These are phyloP conservation scores for Trichoderma lentiforme DNA, from an alignment of 2,329 filamentous ascomycete species.

Conservation along the genomic window DNA sequence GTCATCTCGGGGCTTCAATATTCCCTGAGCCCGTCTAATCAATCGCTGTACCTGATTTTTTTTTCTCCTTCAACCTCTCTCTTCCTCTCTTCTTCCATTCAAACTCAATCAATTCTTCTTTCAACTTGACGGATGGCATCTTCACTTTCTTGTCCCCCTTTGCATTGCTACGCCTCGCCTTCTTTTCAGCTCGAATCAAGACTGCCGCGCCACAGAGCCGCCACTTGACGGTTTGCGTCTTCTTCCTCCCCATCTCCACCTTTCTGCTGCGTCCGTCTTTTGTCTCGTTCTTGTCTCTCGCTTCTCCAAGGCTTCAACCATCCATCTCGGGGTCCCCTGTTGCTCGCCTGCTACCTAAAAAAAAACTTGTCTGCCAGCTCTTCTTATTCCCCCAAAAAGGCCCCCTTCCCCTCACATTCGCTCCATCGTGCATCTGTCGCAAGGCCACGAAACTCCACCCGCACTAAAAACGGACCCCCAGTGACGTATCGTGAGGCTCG, in stretches of 20 bases:
- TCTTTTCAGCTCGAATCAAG: background rate
- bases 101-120: background rate
- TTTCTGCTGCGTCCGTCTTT: constrained; percentile 4
- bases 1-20: constrained; percentile 5
- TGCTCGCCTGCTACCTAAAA: background rate
- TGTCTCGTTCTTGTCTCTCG: background rate
- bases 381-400: background rate
- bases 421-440: constrained; percentile 14
- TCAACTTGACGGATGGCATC: background rate
- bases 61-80: background rate
- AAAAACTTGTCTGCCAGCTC: background rate
- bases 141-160: background rate
- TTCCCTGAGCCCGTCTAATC: background rate
- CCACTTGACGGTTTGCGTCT: background rate
- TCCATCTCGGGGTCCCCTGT: background rate
- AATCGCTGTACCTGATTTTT: background rate
- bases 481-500: constrained; percentile 20
- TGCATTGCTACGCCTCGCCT: background rate
- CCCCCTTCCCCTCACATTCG: background rate
- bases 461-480: constrained; percentile 9
- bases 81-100: background rate
- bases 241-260: background rate
- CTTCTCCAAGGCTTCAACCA: background rate
- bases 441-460: constrained; percentile 9
- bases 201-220: constrained; percentile 4